Conservation (phyloP, 164 flowering plant genomes). For the Piper betle region DNA sequence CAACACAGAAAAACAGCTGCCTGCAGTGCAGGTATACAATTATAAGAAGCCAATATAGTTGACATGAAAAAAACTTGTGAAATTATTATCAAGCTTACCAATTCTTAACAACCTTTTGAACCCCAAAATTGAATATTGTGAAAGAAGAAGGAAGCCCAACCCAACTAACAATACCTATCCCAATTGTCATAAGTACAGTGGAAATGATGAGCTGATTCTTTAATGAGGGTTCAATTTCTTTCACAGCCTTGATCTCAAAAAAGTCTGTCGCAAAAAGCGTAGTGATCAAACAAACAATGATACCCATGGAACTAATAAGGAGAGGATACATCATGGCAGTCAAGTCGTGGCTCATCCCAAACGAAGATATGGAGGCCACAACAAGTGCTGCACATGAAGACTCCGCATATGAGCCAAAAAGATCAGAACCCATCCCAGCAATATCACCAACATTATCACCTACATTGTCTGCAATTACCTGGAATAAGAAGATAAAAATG, state of each 20-base stretch:
- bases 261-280: slow-evolving; percentile 10
- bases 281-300: slow-evolving; percentile 12
- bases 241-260: slow-evolving; percentile 8
- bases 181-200: slow-evolving; percentile 11
- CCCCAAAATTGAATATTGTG: slow-evolving; percentile 39
- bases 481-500: background rate
- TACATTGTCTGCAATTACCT: slow-evolving; percentile 16
- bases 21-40: slow-evolving; percentile 2
- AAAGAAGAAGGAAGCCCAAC: slow-evolving; percentile 12
- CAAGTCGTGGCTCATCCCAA: slow-evolving; percentile 12
- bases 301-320: slow-evolving; percentile 12
- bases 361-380: slow-evolving; percentile 13
- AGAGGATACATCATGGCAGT: slow-evolving; percentile 12
- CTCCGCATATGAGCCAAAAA: slow-evolving; percentile 15
- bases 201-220: slow-evolving; percentile 13
- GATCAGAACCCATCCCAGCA: slow-evolving; percentile 17
- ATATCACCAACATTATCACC: slow-evolving; percentile 18
- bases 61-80: background rate
- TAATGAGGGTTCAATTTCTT: slow-evolving; percentile 8
- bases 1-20: slow-evolving; percentile 15
- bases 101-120: slow-evolving; percentile 36
- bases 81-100: slow-evolving; percentile 18
- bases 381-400: slow-evolving; percentile 13
- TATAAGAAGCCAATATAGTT: background rate
- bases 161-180: slow-evolving; percentile 10